A percentile compares a stretch with the other conserved stretches of the same genome.
These are phyloP conservation scores for Chenopodium formosanum DNA, from an alignment of 148 eudicot genomes.

Conservation along the genomic window DNA sequence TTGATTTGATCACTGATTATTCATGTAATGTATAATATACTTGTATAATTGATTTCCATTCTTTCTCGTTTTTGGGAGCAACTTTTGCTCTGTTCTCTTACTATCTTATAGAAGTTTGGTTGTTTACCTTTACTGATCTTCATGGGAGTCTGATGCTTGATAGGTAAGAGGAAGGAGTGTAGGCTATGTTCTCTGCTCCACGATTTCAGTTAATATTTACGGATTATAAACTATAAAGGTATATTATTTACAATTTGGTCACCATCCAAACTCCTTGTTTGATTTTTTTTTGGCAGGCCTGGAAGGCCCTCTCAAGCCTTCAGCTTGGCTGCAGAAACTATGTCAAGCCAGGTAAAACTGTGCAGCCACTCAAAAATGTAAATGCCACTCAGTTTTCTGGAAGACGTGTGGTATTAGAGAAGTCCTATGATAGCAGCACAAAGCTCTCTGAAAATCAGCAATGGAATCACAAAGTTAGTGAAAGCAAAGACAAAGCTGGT, in stretches of 20 bases:
- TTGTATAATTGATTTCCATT: neutral
- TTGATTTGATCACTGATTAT: neutral
- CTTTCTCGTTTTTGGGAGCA: neutral
- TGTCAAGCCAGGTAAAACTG: constrained; percentile 64
- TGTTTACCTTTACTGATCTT: neutral
- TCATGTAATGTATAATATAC: neutral
- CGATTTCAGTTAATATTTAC: neutral
- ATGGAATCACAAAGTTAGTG: constrained; percentile 33
- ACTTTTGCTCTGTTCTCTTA: neutral
- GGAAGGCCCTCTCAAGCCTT: constrained; percentile 71
- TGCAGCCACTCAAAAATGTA: constrained; percentile 44
- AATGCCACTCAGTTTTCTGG: constrained; percentile 31
- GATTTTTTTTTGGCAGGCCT: constrained; percentile 56
- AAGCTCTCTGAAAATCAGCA: constrained; percentile 35
- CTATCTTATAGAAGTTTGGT: neutral
- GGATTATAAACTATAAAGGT: neutral
- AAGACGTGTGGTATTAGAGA: constrained; percentile 30
- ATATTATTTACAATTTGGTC: neutral
- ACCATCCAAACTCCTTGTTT: constrained; percentile 12
- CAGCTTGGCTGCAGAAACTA: constrained; percentile 59
- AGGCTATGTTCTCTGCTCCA: constrained; percentile 6
- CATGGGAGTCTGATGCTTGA: neutral
- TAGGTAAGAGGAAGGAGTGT: neutral
- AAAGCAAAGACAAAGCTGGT: constrained; percentile 27
- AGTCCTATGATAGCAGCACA: constrained; percentile 26